phyloP scores from a whole-genome alignment of 352 stramenopile genomes.

The Thalassiosira mediterranea region DNA sequence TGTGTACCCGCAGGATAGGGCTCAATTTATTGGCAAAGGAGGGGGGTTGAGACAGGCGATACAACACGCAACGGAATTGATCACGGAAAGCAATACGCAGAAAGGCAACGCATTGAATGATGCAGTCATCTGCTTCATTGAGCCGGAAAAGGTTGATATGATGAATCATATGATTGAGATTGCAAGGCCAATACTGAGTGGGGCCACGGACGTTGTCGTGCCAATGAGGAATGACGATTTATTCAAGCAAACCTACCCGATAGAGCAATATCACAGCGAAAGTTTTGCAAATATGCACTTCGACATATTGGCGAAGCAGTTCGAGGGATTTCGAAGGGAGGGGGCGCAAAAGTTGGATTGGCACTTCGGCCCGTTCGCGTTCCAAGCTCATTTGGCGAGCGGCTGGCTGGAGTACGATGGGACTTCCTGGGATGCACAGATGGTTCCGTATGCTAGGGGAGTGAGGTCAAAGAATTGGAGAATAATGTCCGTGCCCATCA shows the following conservation, averaged over 20 bases:
- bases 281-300: slow-evolving; percentile 71
- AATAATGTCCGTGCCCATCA: slow-evolving; percentile 49
- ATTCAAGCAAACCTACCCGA: slow-evolving; percentile 68
- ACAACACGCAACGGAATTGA: slow-evolving; percentile 16
- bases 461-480: slow-evolving; percentile 36
- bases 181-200: slow-evolving; percentile 26
- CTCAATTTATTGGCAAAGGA: slow-evolving; percentile 50
- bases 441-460: slow-evolving; percentile 60
- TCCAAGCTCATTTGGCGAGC: slow-evolving; percentile 40
- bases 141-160: slow-evolving; percentile 73
- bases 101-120: slow-evolving; percentile 3
- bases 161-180: slow-evolving; percentile 51
- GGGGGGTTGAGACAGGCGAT: slow-evolving; percentile 63
- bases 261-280: slow-evolving; percentile 78
- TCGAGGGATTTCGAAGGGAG: slow-evolving; percentile 31
- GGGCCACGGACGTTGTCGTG: slow-evolving; percentile 49
- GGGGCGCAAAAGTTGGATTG: slow-evolving; percentile 59
- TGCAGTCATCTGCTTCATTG: slow-evolving; percentile 60
- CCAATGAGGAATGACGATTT: slow-evolving; percentile 41
- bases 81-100: not conserved
- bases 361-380: slow-evolving; percentile 67
- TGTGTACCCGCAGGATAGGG: slow-evolving; percentile 32
- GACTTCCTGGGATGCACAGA: slow-evolving; percentile 69
- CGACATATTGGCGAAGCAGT: slow-evolving; percentile 44
- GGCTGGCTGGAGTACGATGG: slow-evolving; percentile 60